These are phyloP conservation scores for Metarhizium sp. DNA, from an alignment of 2,329 filamentous ascomycete genomes.

Conservation along the genomic window DNA sequence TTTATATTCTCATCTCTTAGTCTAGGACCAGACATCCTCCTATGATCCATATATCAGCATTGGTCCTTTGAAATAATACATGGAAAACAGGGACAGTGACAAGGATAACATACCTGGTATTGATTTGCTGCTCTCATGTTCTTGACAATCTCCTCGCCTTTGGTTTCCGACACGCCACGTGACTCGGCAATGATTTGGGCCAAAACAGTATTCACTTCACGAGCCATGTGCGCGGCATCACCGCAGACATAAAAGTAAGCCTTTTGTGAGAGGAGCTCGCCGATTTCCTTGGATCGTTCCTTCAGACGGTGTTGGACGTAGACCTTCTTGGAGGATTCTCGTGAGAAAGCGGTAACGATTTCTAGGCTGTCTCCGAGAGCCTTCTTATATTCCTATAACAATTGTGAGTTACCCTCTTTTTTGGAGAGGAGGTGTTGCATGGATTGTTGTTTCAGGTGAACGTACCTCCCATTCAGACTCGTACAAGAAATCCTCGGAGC, in stretches of 20 bases:
- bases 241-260: constrained; percentile 98
- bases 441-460: constrained; percentile 6
- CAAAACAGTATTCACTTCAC: constrained; percentile 83
- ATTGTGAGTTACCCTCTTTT: background rate
- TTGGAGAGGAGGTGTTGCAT: background rate
- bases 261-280: constrained; percentile 74
- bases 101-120: constrained; percentile 64
- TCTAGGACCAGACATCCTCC: constrained; percentile 65
- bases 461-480: constrained; percentile 85
- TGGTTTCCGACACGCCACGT: constrained; percentile 70
- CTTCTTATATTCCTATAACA: constrained; percentile 65
- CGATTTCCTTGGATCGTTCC: constrained; percentile 74
- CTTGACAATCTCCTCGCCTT: constrained; percentile 95
- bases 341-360: constrained; percentile 90
- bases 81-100: background rate
- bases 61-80: background rate
- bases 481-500: constrained; percentile 87
- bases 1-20: constrained; percentile 1
- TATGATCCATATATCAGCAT: constrained; percentile 18
- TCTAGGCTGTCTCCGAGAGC: constrained; percentile 82
- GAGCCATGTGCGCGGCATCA: constrained; percentile 94
- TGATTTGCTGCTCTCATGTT: constrained; percentile 89
- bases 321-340: constrained; percentile 77
- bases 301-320: constrained; percentile 93
- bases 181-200: constrained; percentile 79